Base-by-base conservation (phyloP, 345 rosid genomes). In the Toxicodendron radicans region DNA sequence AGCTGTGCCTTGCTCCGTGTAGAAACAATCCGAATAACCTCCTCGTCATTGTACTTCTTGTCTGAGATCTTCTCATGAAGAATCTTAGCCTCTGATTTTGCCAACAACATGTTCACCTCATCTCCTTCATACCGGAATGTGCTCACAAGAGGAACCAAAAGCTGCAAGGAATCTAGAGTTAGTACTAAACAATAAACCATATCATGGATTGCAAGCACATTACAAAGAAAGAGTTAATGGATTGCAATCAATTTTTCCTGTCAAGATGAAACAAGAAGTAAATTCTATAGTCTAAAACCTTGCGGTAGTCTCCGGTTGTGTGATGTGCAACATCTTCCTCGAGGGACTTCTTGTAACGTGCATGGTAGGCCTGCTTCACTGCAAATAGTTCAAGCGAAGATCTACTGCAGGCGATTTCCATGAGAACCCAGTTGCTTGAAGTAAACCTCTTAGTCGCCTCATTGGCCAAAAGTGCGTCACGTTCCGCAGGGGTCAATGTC, bases 241-340 rank as follows among this genome's bases (percentile, higher is more conserved):
- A 46, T 23, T 24, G 56, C 38, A 12, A 38, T 38, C 9, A 6
- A 38, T 7, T 38, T 38, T 38, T 38, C 6, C 7, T 38, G 43
- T 38, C 43, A 38, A 38, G 43, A 5, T 38, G 43, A 7, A 38
- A 8, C 43, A 38, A 38, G 43, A 38, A 38, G 9, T 38, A 38
- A 38, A 38, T 7, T 38, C 43, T 38, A 38, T 1, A 51, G 7
- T 13, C 35, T 18, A 45, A 79, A 90, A 27, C 98, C 97, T 94
- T 94, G 82, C 90, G 90, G 79, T 75, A 72, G 66, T 92, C 89
- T 72, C 98, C 97, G 23, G 81, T 81, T 43, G 93, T 86, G 81
- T 92, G 93, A 62, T 89, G 64, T 14, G 97, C 94, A 38, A 94
- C 94, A 86, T 94, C 98, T 79, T 94, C 98, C 81, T 94, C 97